Base-by-base conservation (phyloP, 441 rosid species). In the Gossypium davidsonii region DNA sequence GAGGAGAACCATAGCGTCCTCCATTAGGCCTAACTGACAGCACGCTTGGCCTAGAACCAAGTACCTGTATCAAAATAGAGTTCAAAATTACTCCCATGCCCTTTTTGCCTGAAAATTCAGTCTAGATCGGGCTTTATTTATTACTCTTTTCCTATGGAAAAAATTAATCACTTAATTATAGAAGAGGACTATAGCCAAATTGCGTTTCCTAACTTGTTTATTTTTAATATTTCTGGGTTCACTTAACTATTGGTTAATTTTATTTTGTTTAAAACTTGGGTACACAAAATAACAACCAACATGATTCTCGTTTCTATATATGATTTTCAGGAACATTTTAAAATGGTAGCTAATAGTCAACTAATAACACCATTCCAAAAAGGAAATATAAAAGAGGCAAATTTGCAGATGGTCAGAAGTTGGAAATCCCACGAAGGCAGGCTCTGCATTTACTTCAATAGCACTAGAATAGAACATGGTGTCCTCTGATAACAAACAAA, bases 1-100 rank as follows among this genome's bases (percentile, higher is more conserved):
- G 39, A 94, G 91, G n/a, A 94, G 96, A 9, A 83, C 96, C 92
- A 94, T 85, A 0, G 98, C 97, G 70, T 94, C 99, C 76, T 94
- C 99, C 99, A 94, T 91, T 1, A 92, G 78, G 58, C 99, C 98
- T 11, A 94, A 78, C 72, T 92, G 92, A 78, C 92, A 87, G 74
- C 99, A 94, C 11, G 99, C 99, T 84, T 92, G 92, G 55, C 99
- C 99, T 0, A 94, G 72, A 57, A 92, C 87, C 84, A 84, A 78
- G 79, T 91, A 94, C 85, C 97, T 94, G 88, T 15, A 77, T 28
- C 58, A 68, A 58, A 69, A 34, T 39, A 11, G 34, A 15, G 59
- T 49, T 28, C 48, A 44, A 26, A 61, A 34, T 34, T 34, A 34
- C 44, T 15, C 37, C 34, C 12, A 20, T 34, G 14, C 12, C 23